phyloP scores from a whole-genome alignment of 306 rosid species.

The Abrus pulchellus region DNA sequence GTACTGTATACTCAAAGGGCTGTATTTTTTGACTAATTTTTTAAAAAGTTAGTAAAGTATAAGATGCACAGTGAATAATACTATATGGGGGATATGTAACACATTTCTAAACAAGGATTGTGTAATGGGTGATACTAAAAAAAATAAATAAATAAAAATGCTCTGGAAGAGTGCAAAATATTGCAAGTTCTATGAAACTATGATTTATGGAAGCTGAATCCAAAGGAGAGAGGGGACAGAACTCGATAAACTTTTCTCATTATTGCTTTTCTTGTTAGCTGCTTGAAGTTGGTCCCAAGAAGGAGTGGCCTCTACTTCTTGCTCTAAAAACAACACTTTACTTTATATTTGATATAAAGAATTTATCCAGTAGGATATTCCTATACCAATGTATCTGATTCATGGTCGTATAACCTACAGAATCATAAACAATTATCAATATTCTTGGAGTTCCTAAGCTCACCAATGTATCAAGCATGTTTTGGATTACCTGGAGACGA shows the following conservation, averaged over 20 bases:
- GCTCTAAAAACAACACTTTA: slow-evolving; percentile 91
- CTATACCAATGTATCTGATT: slow-evolving; percentile 82
- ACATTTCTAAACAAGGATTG: no score
- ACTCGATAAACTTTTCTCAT: slow-evolving; percentile 89
- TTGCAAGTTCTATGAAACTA: slow-evolving; percentile 81
- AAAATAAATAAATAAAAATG: no score
- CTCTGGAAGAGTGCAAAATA: slow-evolving; percentile 48
- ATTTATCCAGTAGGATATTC: slow-evolving; percentile 81
- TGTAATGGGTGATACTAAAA: no score
- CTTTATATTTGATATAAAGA: slow-evolving; percentile 93
- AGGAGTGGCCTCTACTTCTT: slow-evolving; percentile 75
- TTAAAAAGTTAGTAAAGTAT: no score
- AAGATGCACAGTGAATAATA: no score
- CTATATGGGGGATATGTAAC: no score
- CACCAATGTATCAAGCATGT: slow-evolving; percentile 71
- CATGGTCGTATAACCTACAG: slow-evolving; percentile 71
- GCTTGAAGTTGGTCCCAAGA: slow-evolving; percentile 79
- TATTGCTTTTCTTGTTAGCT: slow-evolving; percentile 85
- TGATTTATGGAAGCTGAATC: slow-evolving; percentile 58
- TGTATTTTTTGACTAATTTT: no score
- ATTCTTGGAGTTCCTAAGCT: slow-evolving; percentile 72
- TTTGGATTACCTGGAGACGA: slow-evolving; percentile 80
- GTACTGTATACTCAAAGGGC: no score
- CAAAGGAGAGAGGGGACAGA: slow-evolving; percentile 75
- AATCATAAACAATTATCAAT: slow-evolving; percentile 54